These are phyloP conservation scores for Dipodascopsis uninucleata DNA, from an alignment of 805 yeast species.

Conservation along the genomic window DNA sequence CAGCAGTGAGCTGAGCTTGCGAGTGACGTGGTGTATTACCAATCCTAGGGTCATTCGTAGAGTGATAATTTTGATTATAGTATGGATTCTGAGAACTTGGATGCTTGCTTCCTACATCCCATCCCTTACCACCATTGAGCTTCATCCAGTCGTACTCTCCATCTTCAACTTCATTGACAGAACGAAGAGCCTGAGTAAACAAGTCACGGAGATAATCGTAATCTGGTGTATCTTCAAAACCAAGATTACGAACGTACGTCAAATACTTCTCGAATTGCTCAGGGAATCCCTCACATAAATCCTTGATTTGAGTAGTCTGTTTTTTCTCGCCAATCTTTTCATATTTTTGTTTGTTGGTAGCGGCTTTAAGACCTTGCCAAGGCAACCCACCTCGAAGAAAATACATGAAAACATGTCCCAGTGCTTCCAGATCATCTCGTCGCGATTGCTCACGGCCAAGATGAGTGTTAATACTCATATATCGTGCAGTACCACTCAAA, in stretches of 20 bases:
- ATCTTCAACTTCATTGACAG: conserved; percentile 68
- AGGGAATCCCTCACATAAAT: conserved; percentile 84
- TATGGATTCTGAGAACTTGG: conserved; percentile 27
- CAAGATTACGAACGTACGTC: conserved; percentile 79
- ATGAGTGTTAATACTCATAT: conserved; percentile 97
- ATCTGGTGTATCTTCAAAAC: conserved; percentile 92
- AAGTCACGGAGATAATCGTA: conserved; percentile 80
- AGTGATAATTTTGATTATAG: conserved; percentile 27
- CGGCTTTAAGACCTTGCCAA: conserved; percentile 99
- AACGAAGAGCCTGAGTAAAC: conserved; percentile 71
- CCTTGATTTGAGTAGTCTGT: conserved; percentile 80
- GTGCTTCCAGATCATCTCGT: conserved; percentile 92
- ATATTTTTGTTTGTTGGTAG: conserved; percentile 94
- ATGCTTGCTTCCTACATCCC: conserved; percentile 63
- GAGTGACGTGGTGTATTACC: conserved; percentile 26
- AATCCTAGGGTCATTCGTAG: conserved; percentile 26
- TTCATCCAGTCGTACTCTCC: conserved; percentile 98
- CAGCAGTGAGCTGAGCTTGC: conserved; percentile 35
- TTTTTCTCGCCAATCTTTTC: conserved; percentile 97
- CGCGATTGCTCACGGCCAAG: conserved; percentile 95
- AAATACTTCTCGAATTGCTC: conserved; percentile 90
- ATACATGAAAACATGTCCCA: conserved; percentile 95
- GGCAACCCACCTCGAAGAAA: conserved; percentile 92
- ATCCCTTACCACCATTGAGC: conserved; percentile 89
- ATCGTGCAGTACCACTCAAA: conserved; percentile 95